phyloP scores from a whole-genome alignment of 129 eudicot genomes.

The Flaveria linearis region DNA sequence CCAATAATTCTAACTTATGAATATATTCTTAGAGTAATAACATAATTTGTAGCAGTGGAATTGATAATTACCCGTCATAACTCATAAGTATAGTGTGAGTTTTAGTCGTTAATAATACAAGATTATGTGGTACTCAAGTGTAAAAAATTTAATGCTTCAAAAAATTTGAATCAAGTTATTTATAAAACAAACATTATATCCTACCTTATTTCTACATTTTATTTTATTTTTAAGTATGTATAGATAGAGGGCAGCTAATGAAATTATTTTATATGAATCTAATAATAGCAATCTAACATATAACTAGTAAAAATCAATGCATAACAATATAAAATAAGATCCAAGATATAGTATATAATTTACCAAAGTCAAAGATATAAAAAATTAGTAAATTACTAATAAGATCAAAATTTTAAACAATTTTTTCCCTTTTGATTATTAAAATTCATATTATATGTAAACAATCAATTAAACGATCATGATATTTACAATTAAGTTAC shows the following conservation, averaged over 20 bases:
- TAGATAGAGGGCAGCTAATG: not conserved
- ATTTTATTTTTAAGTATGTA: not conserved
- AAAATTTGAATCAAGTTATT: not conserved
- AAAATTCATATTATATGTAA: too few species aligned
- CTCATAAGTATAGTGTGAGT: too few species aligned
- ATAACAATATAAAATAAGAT: not conserved
- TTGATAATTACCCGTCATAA: too few species aligned
- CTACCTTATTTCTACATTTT: not conserved
- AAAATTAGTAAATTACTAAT: not conserved
- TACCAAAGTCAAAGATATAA: not conserved
- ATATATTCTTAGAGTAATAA: too few species aligned
- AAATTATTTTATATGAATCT: not conserved
- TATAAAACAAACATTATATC: not conserved
- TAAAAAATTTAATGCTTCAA: too few species aligned
- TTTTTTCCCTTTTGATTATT: too few species aligned
- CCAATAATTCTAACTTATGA: not conserved
- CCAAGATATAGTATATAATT: not conserved
- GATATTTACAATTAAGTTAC: too few species aligned
- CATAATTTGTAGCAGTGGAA: too few species aligned
- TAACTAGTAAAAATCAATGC: slow-evolving; percentile 1
- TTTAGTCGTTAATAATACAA: too few species aligned
- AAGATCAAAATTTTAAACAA: not conserved
- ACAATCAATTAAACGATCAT: too few species aligned
- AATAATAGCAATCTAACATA: not conserved
- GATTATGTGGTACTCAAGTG: too few species aligned